A percentile compares a stretch with the other conserved stretches of the same genome.
Conservation (phyloP, 345 rosid genomes). For the Aegle marmelos region DNA sequence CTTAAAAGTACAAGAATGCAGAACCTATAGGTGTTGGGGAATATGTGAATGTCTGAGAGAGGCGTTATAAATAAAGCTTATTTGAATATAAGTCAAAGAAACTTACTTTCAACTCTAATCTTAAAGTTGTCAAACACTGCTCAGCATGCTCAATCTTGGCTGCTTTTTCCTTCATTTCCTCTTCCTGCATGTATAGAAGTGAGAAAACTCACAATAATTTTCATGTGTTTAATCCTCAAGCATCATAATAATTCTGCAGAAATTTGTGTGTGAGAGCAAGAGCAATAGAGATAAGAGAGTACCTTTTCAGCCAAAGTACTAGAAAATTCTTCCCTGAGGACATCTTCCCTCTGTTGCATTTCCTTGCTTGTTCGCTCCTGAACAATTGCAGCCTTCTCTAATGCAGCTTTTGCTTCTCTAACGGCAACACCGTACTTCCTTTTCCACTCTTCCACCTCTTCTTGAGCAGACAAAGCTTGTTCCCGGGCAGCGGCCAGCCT, state of each 20-base stretch:
- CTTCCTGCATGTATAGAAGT: slow-evolving; percentile 55
- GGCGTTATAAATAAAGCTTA: not conserved
- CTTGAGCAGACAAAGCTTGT: slow-evolving; percentile 81
- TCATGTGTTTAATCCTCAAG: not conserved
- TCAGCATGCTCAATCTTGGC: slow-evolving; percentile 73
- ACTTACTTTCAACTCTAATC: slow-evolving; percentile 81
- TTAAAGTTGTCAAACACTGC: slow-evolving; percentile 73
- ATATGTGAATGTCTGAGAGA: not conserved
- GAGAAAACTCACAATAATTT: not conserved
- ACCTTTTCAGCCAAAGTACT: slow-evolving; percentile 70
- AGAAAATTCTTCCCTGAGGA: slow-evolving; percentile 70
- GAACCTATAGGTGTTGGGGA: not conserved
- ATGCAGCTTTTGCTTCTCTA: slow-evolving; percentile 84
- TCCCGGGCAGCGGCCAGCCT: slow-evolving; percentile 95
- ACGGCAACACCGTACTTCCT: slow-evolving; percentile 84
- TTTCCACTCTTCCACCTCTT: slow-evolving; percentile 92
- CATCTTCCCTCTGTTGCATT: slow-evolving; percentile 84
- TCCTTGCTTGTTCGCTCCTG: slow-evolving; percentile 82
- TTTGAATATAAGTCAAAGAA: not conserved
- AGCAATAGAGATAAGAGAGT: slow-evolving; percentile 9
- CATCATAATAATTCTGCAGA: not conserved
- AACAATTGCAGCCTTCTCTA: slow-evolving; percentile 85
- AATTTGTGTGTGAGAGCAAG: slow-evolving; percentile 4
- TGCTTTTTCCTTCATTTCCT: slow-evolving; percentile 69
- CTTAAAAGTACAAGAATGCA: not conserved